These are phyloP conservation scores for Amanita inopinata DNA, from an alignment of 768 basidiomycete species.

Conservation along the genomic window DNA sequence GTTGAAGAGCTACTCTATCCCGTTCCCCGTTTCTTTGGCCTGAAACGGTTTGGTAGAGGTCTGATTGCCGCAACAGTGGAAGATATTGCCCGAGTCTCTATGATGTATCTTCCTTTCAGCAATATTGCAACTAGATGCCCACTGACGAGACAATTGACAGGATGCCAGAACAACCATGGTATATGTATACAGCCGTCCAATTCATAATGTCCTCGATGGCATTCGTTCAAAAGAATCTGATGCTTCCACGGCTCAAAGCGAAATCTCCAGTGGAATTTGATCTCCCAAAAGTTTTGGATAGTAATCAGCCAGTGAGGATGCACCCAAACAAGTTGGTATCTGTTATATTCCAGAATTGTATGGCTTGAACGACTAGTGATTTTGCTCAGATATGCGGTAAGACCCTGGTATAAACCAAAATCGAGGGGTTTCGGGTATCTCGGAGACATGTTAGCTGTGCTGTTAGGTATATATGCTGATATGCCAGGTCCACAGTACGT, in stretches of 20 bases:
- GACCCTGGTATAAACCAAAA: constrained; percentile 40
- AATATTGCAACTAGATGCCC: too few species aligned
- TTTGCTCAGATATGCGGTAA: constrained; percentile 20
- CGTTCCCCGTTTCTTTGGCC: constrained; percentile 23
- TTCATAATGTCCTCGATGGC: constrained; percentile 15
- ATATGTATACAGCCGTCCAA: constrained; percentile 20
- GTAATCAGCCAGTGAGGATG: constrained; percentile 22
- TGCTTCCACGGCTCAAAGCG: constrained; percentile 25
- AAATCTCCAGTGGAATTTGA: constrained; percentile 16
- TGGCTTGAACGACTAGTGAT: neutral
- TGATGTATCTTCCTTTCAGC: constrained; percentile 32
- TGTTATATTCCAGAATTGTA: neutral
- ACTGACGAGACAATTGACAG: constrained; percentile 21
- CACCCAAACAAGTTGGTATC: constrained; percentile 23
- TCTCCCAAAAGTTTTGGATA: constrained; percentile 15
- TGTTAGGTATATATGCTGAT: constrained; percentile 25
- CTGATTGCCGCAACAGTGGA: constrained; percentile 30
- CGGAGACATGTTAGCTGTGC: constrained; percentile 22
- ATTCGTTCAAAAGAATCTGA: constrained; percentile 27
- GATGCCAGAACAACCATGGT: constrained; percentile 27
- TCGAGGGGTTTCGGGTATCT: constrained; percentile 19
- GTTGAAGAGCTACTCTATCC: constrained; percentile 29
- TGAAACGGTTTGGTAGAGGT: constrained; percentile 25
- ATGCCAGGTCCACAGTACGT: constrained; percentile 29
- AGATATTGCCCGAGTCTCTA: constrained; percentile 33